Conservation (phyloP, 139 green algal species). For the Closterium sp. region DNA sequence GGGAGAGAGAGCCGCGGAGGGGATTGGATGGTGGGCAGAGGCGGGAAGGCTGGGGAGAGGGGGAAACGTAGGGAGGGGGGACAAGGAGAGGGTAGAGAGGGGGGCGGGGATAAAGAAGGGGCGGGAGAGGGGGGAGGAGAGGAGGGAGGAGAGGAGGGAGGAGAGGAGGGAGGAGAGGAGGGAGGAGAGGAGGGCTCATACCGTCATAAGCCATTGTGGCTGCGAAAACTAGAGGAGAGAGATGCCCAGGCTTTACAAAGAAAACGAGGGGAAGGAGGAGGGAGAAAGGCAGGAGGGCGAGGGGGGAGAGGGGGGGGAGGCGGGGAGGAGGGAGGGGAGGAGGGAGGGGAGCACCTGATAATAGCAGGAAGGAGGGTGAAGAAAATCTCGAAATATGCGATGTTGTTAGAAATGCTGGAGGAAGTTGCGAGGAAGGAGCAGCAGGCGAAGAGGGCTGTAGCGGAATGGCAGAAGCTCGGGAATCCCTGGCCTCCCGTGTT, state of each 20-base stretch:
- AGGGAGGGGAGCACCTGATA: background rate
- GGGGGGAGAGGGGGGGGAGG: slow-evolving; percentile 7
- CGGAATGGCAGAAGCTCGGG: background rate
- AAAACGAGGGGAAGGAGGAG: background rate
- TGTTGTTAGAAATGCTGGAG: background rate
- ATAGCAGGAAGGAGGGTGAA: background rate
- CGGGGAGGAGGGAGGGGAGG: background rate
- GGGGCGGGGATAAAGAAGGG: background rate
- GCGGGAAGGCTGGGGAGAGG: background rate
- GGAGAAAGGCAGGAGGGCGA: background rate
- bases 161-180: background rate
- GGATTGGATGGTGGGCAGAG: no score
- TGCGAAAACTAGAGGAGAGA: background rate
- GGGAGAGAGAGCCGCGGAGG: no score
- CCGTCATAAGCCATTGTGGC: background rate
- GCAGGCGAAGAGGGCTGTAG: background rate
- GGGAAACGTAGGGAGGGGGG: background rate
- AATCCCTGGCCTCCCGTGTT: background rate
- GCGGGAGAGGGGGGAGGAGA: background rate
- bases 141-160: background rate
- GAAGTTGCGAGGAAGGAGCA: background rate
- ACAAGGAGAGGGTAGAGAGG: background rate
- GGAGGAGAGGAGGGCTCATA: background rate
- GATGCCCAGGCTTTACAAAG: background rate
- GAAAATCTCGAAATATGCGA: background rate